A percentile compares a stretch with the other conserved stretches of the same genome.
Conservation (phyloP, 192 early-diverging fungal species). For the Anaeromyces robustus region DNA sequence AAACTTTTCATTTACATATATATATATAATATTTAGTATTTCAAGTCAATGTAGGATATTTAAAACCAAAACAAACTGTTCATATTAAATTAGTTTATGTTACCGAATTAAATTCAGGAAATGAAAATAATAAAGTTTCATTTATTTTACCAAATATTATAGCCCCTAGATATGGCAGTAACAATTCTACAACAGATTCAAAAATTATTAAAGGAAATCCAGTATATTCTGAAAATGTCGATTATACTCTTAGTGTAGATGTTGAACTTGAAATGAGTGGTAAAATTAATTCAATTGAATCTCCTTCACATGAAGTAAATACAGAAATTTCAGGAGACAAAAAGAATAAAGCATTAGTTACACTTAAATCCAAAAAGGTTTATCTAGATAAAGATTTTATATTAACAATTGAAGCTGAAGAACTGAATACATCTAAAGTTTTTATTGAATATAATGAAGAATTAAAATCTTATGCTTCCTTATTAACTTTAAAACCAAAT, state of each 20-base stretch:
- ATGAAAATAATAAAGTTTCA: constrained; percentile 21
- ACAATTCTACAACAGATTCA: background rate
- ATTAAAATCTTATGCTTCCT: constrained; percentile 10
- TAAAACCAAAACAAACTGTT: constrained; percentile 13
- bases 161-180: constrained; percentile 17
- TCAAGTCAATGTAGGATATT: constrained; percentile 27
- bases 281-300: constrained; percentile 18
- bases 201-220: constrained; percentile 1
- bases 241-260: constrained; percentile 4
- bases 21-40: constrained; percentile 21
- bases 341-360: constrained; percentile 2
- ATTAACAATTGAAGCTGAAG: constrained; percentile 12
- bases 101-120: constrained; percentile 23
- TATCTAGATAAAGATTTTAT: constrained; percentile 22
- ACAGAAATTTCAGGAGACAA: constrained; percentile 8
- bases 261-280: constrained; percentile 8
- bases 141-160: constrained; percentile 25
- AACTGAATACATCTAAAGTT: constrained; percentile 15
- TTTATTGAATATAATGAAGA: constrained; percentile 16
- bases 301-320: constrained; percentile 19
- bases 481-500: constrained; percentile 23
- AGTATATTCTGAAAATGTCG: background rate
- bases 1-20: no score
- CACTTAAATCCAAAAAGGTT: background rate
- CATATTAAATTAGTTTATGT: constrained; percentile 25